Conservation (phyloP, 2,329 filamentous ascomycete genomes). For the Trichophaea hybrida region DNA sequence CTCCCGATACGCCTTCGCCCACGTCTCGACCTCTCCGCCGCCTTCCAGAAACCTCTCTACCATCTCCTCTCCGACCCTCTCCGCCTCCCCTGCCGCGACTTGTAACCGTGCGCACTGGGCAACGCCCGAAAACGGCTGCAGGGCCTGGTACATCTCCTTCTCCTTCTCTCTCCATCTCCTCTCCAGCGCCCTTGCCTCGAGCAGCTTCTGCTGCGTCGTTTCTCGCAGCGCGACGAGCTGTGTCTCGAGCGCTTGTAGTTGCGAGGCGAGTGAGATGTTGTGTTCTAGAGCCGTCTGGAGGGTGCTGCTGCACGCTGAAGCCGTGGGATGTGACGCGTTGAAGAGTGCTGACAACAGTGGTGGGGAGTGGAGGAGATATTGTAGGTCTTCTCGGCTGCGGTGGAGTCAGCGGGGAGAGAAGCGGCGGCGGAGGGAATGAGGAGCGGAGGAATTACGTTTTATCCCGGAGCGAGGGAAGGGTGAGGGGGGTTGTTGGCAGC, state of each 20-base stretch:
- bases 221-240: constrained; percentile 32
- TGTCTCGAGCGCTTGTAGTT: constrained; percentile 46
- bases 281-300: constrained; percentile 52
- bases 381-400: constrained; percentile 61
- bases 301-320: constrained; percentile 46
- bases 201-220: constrained; percentile 11
- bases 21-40: constrained; percentile 58
- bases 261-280: constrained; percentile 56
- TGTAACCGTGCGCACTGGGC: constrained; percentile 70
- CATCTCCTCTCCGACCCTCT: constrained; percentile 67
- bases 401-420: constrained; percentile 15
- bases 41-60: constrained; percentile 76
- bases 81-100: constrained; percentile 60
- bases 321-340: constrained; percentile 57
- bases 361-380: constrained; percentile 50
- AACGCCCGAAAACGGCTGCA: constrained; percentile 73
- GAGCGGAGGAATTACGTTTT: constrained; percentile 51
- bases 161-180: constrained; percentile 86
- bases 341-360: constrained; percentile 60
- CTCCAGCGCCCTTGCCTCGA: constrained; percentile 66
- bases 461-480: constrained; percentile 45
- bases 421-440: constrained; percentile 26
- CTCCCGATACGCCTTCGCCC: constrained; percentile 67
- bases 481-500: constrained; percentile 23
- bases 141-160: constrained; percentile 69